These are phyloP conservation scores for Diplodia intermedia DNA, from an alignment of 2,329 filamentous ascomycete species.

Conservation along the genomic window DNA sequence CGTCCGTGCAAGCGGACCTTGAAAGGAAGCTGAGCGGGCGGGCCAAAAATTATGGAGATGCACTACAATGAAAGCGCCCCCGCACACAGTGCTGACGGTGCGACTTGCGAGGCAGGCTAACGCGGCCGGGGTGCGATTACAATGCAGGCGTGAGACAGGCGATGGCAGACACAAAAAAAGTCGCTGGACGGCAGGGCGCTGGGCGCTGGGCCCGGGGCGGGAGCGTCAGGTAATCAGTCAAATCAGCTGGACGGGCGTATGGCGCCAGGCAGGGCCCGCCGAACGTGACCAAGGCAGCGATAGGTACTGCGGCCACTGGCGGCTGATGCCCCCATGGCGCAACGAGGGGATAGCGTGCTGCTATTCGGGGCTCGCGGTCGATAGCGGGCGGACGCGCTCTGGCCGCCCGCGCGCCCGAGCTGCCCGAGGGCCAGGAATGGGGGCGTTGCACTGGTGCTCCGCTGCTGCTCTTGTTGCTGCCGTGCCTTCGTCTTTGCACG, in stretches of 20 bases:
- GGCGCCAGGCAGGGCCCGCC: conserved; percentile 28
- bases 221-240: conserved; percentile 29
- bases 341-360: conserved; percentile 30
- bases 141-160: conserved; percentile 26
- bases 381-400: conserved; percentile 21
- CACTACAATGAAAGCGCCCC: conserved; percentile 33
- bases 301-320: conserved; percentile 28
- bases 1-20: conserved; percentile 32
- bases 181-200: conserved; percentile 14
- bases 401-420: conserved; percentile 12
- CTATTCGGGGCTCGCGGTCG: conserved; percentile 26
- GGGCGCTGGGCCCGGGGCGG: conserved; percentile 7
- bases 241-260: conserved; percentile 31
- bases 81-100: conserved; percentile 31
- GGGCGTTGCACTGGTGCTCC: conserved; percentile 1
- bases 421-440: conserved; percentile 17
- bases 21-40: conserved; percentile 31
- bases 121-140: conserved; percentile 14
- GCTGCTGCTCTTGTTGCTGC: neutral
- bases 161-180: conserved; percentile 14
- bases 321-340: conserved; percentile 30
- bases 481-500: conserved; percentile 12
- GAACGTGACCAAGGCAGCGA: conserved; percentile 31
- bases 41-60: conserved; percentile 34
- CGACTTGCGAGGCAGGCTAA: conserved; percentile 14